These are phyloP conservation scores for Kockovaella imperatae DNA, from an alignment of 768 basidiomycete species.

Conservation along the genomic window DNA sequence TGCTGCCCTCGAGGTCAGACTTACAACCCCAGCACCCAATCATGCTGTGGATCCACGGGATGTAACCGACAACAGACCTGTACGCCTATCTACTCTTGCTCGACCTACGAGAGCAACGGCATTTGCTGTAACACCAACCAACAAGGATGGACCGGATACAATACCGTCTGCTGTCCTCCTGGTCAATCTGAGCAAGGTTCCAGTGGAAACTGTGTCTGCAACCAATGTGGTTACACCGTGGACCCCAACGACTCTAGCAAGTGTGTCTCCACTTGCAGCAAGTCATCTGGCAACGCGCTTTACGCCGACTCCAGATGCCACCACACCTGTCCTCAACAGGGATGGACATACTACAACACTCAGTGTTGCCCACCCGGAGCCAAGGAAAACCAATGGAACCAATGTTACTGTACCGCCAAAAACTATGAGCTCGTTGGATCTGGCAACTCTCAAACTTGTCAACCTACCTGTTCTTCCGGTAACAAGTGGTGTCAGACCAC, in stretches of 20 bases:
- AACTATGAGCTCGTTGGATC: background rate
- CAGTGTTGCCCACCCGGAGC: slow-evolving; percentile 15
- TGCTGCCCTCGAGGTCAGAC: slow-evolving; percentile 36
- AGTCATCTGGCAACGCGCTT: slow-evolving; percentile 3
- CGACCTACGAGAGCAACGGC: slow-evolving; percentile 11
- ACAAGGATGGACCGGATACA: slow-evolving; percentile 19
- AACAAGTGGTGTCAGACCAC: slow-evolving; percentile 1
- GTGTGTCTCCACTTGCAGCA: slow-evolving; percentile 7
- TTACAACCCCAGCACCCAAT: slow-evolving; percentile 22
- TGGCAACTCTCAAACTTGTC: slow-evolving; percentile 2
- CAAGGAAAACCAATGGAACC: background rate
- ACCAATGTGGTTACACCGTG: slow-evolving; percentile 13
- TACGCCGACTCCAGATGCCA: too few species aligned
- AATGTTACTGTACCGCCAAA: background rate
- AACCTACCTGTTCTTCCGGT: background rate
- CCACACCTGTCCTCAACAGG: too few species aligned
- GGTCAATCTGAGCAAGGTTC: slow-evolving; percentile 29
- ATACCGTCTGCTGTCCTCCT: slow-evolving; percentile 26
- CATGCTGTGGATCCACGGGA: slow-evolving; percentile 30
- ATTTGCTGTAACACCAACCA: slow-evolving; percentile 22
- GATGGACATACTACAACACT: slow-evolving; percentile 3
- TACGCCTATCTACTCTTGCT: slow-evolving; percentile 16
- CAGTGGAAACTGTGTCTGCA: slow-evolving; percentile 21
- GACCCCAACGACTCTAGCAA: slow-evolving; percentile 3
- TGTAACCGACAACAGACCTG: slow-evolving; percentile 14